These are phyloP conservation scores for Lathyrus tuberosus DNA, from an alignment of 306 rosid species.

Conservation along the genomic window DNA sequence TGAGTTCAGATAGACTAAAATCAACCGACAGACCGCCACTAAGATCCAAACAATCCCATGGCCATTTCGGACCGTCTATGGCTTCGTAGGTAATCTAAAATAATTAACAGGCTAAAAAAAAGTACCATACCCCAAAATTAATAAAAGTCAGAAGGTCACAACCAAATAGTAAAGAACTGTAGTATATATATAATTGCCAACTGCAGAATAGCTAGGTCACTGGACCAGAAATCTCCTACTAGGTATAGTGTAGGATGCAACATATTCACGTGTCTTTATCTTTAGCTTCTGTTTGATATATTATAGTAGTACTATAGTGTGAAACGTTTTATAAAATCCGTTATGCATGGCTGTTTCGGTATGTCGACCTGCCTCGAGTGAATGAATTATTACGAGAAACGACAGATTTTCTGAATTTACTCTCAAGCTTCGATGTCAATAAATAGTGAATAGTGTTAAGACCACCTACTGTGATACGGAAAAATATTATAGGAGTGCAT, in stretches of 20 bases:
- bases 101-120: background rate
- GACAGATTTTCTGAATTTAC: constrained; percentile 18
- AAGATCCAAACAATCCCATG: too few species aligned
- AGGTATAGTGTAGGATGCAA: constrained; percentile 14
- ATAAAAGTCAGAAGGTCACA: background rate
- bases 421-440: constrained; percentile 30
- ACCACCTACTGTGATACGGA: constrained; percentile 9
- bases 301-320: background rate
- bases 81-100: background rate
- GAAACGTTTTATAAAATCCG: constrained; percentile 23
- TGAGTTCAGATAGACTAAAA: too few species aligned
- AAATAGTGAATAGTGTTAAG: constrained; percentile 15
- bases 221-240: background rate
- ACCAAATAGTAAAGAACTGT: background rate
- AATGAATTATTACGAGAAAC: constrained; percentile 4
- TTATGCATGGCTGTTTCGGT: constrained; percentile 37
- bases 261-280: background rate
- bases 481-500: constrained; percentile 14
- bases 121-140: background rate
- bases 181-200: constrained; percentile 5
- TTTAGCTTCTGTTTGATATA: background rate
- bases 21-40: too few species aligned
- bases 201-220: background rate
- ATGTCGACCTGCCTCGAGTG: constrained; percentile 30
- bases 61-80: too few species aligned